Base-by-base conservation (phyloP, 148 eudicot species). In the Arbutus unedo region DNA sequence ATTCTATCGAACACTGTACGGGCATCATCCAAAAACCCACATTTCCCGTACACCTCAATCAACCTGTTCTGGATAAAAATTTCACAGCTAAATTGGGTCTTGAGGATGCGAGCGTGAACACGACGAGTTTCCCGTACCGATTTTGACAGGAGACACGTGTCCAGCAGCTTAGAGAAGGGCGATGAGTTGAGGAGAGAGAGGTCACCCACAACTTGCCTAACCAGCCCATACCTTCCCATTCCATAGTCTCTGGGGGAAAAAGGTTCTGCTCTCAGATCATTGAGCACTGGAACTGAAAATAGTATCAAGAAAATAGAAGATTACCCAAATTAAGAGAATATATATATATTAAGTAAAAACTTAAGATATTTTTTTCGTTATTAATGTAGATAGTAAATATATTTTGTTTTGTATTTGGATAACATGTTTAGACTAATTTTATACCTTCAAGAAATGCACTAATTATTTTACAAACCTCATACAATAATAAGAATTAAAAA, bases 1-100 rank as follows among this genome's bases (percentile, higher is more conserved):
- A 94, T 94, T 89, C 85, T 73, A 83, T 91, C 91, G n/a, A 94
- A 94, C 92, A 94, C 47, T 75, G 88, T 84, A 38, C 87, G 89
- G 51, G 98, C 98, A 76, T 90, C 84, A 3, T 45, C 82, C 15
- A 91, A 47, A 45, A 43, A 80, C 74, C 93, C 91, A 82, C 92
- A 91, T 82, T 92, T 91, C 3, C 90, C 94, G 53, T 94, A 94
- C 38, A 84, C 89, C 41, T 91, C 93, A 54, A 94, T 90, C 77
- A 94, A 85, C 84, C 95, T 89, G 84, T 94, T 93, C 80, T 91
- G 91, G 81, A 94, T 94, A 82, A 90, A 94, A 56, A 91, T 83
- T 86, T 94, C 96, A 3, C 82, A 38, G 13, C 57, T 79, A 71
- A 93, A 94, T 14, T 82, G 93, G 83, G 98, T 55, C 77, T 93